Conservation (phyloP, 2,329 filamentous ascomycete species). For the Aspergillus fischeri region DNA sequence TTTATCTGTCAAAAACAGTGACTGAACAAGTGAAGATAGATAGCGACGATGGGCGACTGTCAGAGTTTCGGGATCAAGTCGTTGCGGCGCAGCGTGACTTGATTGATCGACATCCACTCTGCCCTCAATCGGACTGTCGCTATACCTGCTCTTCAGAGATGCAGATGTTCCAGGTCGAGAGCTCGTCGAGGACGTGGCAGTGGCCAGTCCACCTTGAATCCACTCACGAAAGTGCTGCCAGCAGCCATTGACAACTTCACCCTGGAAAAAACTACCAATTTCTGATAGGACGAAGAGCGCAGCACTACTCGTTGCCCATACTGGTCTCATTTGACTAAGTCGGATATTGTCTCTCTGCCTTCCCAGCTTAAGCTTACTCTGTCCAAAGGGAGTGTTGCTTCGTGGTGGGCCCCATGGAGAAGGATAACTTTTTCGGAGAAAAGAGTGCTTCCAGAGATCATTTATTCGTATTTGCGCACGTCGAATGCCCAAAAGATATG, state of each 20-base stretch:
- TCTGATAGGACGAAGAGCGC: constrained; percentile 87
- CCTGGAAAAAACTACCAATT: constrained; percentile 82
- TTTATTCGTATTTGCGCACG: constrained; percentile 81
- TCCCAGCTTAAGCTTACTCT: constrained; percentile 57
- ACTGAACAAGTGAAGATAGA: constrained; percentile 58
- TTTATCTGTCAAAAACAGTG: constrained; percentile 41
- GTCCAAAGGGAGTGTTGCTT: constrained; percentile 58
- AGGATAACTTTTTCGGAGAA: constrained; percentile 71
- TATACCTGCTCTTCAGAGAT: constrained; percentile 20
- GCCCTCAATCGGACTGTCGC: constrained; percentile 5
- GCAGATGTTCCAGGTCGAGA: constrained; percentile 39
- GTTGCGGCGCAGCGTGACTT: constrained; percentile 21
- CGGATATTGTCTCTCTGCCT: constrained; percentile 63
- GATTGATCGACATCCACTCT: constrained; percentile 10
- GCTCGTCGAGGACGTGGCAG: constrained; percentile 19
- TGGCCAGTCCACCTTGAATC: constrained; percentile 52
- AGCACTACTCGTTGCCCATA: constrained; percentile 87
- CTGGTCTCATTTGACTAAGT: constrained; percentile 65
- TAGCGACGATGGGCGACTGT: constrained; percentile 75
- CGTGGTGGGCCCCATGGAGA: constrained; percentile 63
- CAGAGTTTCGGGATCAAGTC: constrained; percentile 80
- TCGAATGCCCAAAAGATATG: constrained; percentile 80
- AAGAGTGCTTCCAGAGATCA: constrained; percentile 80
- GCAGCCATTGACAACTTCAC: constrained; percentile 75
- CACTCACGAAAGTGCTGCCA: constrained; percentile 77